Base-by-base conservation (phyloP, 768 basidiomycete species). In the Boletellus emodensis region DNA sequence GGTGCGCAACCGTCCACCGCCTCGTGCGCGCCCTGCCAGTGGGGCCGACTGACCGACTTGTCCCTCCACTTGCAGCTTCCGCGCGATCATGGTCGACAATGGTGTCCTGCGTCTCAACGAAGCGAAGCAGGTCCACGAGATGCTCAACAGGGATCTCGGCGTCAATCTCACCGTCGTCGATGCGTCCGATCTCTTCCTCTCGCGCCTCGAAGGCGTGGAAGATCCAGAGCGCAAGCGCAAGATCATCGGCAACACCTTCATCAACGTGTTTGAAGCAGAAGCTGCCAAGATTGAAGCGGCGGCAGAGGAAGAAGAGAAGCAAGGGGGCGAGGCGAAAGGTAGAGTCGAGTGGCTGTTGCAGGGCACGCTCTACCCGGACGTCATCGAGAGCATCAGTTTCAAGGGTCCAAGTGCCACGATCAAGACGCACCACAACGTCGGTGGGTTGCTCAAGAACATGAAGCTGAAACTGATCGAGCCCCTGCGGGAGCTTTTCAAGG, bases 371-470 rank as follows among this genome's bases (percentile, higher is more conserved):
- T 99, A 98, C 70, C 96, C 96, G 2, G 96, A 99, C 64, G 96
- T 99, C 51, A 99, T 98, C 65, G 96, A 99, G 75, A 92, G 89
- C 65, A 96, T 99, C 73, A 92, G 89, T 71, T 99, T 99, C 82
- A 98, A 97, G 72, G 96, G 96, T 3, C 96, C 96, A 0, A 92
- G 89, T 57, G 96, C 96, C 35, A 98, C 95, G 10, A 99, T 99
- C 78, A 99, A 99, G 78, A 98, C 96, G 3, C 96, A 99, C 68
- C 96, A 98, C 69, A 99, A 99, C 58, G 96, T 98, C 57, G 96
- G 96, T 26, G 95, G 95, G 3, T 75, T 99, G 45, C 77, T 97
- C 53, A 90, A 88, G 65, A 87, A 98, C 71, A 99, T 98, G 96
- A 96, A 93, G 70, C 80, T 99, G 61, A 98, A 98, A 75, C 79